Conservation (phyloP, 768 basidiomycete genomes). For the Jaapia argillacea region DNA sequence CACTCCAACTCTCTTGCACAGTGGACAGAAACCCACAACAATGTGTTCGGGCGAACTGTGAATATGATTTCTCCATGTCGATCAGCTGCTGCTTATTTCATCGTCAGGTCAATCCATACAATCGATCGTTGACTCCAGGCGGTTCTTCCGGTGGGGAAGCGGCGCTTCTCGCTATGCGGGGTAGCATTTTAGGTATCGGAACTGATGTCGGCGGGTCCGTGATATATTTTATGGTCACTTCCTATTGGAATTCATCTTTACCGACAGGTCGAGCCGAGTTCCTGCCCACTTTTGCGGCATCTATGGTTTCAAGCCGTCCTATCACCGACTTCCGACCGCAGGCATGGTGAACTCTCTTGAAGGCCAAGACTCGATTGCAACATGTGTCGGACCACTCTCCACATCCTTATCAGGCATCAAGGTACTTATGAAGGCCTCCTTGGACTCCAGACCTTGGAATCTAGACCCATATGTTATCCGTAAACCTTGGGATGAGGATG, state of each 20-base stretch:
- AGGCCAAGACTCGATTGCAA: conserved; percentile 21
- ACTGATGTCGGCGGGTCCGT: conserved; percentile 53
- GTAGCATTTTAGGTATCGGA: conserved; percentile 50
- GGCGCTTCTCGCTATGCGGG: conserved; percentile 49
- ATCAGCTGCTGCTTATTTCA: too few relatives aligned
- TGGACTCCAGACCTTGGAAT: conserved; percentile 22
- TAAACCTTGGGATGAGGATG: conserved; percentile 3
- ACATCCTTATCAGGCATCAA: conserved; percentile 15
- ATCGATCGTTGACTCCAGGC: conserved; percentile 43
- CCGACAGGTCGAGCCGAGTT: conserved; percentile 16
- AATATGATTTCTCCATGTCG: too few relatives aligned
- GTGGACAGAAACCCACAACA: conserved; percentile 21
- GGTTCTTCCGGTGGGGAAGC: conserved; percentile 65
- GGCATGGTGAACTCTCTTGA: background rate
- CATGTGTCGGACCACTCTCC: conserved; percentile 27
- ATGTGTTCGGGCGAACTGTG: conserved; percentile 31
- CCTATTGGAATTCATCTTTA: background rate
- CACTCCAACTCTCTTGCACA: conserved; percentile 4
- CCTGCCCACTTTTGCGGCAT: conserved; percentile 21
- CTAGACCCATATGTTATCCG: conserved; percentile 16
- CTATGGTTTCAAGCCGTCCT: conserved; percentile 23
- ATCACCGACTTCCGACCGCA: conserved; percentile 19
- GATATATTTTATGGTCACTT: background rate
- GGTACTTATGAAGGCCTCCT: conserved; percentile 19
- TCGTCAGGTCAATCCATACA: conserved; percentile 50